Evolutionary conservation across 768 basidiomycete genomes (phyloP), one percentile per base, ranked within the genome.

Genomic region (Tulasnella sp.): DNA sequence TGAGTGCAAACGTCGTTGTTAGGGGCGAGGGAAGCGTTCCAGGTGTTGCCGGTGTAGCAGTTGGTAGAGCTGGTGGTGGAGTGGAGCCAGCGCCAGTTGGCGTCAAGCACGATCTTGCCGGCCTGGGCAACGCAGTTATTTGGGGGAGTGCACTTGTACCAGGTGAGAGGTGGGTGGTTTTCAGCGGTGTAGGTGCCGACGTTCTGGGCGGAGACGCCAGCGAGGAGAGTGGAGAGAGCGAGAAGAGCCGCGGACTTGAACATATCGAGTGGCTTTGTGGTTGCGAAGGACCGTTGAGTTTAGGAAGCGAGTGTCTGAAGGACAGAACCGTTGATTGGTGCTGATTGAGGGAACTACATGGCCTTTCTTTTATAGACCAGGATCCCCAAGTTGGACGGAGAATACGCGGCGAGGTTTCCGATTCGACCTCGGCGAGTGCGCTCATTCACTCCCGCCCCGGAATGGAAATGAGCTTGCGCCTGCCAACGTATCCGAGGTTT

Each of bases 1-100:
- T 77, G 35, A 6, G 88, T 87, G 82, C 89, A 90, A 75, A 87
- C 87, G 5, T 81, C 82, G 37, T 84, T 83, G 81, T 88, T 86
- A 48, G 88, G 86, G 85, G 89, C 90, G 71, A 89, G 82, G 11
- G 86, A 84, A 13, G 84, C 78, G 83, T 89, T 85, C 88, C 88
- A 90, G 18, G 84, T 82, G 85, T 89, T 89, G 48, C 89, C 89
- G 79, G 86, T 88, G 85, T 89, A 89, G 84, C 84, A 85, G 82
- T 85, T 85, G 78, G 85, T 85, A 80, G 37, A 69, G 78, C 75
- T 35, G 51, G 35, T 48, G 39, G 82, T 83, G 48, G 81, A 81
- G 82, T 88, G 86, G 18, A 77, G 73, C 79, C 79, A 87, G 73
- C 79, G 73, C 78, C 79, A 80, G 79, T 79, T 80, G 35, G 79